Evolutionary conservation across 2,329 filamentous ascomycete genomes (phyloP), one percentile per base, ranked within the genome.

Genomic region (Curvularia lunata): DNA sequence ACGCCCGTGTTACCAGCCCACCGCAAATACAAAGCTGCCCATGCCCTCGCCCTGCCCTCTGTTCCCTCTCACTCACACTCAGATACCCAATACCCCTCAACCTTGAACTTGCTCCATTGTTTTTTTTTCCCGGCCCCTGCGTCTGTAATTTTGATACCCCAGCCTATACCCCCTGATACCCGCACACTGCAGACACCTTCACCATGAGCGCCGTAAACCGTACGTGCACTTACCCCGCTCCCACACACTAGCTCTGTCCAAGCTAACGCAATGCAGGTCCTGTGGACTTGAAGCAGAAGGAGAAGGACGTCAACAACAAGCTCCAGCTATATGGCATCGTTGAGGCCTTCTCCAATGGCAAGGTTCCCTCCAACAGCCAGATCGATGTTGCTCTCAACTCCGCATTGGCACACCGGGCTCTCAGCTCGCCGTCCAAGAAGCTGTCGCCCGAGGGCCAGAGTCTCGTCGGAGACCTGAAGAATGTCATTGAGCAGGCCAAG

Each of bases 381-480:
- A 96, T 97, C 76, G 95, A 98, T 81, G 84, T 97, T 48, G 93
- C 95, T 27, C 80, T 99, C 75, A 98, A 96, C 84, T 95, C 90
- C 75, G 90, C 92, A 68, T 83, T 97, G 49, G 83, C 83, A 32
- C 93, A 90, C 65, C 87, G 85, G 74, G 82, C 86, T 8, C 81
- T 98, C 25, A 79, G 86, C 3, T 86, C 80, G 23, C 92, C 93
- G 5, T 89, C 91, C 0, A 81, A 84, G 59, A 89, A 89, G 74
- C 88, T 99, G 5, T 98, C 94, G 0, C 65, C 83, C 1, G 95
- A 99, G 67, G 95, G 95, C 57, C 88, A 88, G 74, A 78, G 80
- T n/a, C 85, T 99, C 2, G 86, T 97, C 3, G 80, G 82, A 41
- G 94, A 98, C 67, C 80, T 95, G 55, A 87, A 86, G 59, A 83